Conservation (phyloP, 306 rosid genomes). For the Quercus mongolica region DNA sequence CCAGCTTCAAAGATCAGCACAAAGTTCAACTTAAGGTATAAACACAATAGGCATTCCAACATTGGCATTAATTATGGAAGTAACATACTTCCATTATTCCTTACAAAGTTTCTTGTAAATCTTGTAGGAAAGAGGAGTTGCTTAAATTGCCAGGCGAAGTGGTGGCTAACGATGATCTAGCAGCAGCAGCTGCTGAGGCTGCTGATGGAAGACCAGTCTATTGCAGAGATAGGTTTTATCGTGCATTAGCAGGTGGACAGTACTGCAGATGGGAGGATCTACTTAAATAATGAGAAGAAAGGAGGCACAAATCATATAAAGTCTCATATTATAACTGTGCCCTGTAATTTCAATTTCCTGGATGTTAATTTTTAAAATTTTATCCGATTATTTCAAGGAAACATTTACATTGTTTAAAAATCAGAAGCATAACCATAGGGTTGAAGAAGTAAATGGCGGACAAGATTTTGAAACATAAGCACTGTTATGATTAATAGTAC, state of each 20-base stretch:
- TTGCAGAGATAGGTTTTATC: conserved; percentile 92
- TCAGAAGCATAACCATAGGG: conserved; percentile 16
- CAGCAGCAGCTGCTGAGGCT: conserved; percentile 98
- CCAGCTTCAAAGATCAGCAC: conserved; percentile 48
- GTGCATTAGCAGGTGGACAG: conserved; percentile 97
- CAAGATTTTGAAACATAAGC: conserved; percentile 9
- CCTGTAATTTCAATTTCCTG: conserved; percentile 19
- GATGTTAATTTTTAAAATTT: conserved; percentile 24
- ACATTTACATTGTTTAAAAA: conserved; percentile 19
- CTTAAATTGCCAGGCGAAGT: conserved; percentile 83
- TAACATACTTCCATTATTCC: not conserved
- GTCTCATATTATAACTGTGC: conserved; percentile 12
- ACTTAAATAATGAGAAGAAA: conserved; percentile 42
- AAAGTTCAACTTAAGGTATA: conserved; percentile 65
- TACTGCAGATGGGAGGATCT: conserved; percentile 98
- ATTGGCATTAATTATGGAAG: not conserved
- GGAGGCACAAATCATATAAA: conserved; percentile 8
- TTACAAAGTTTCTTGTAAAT: conserved; percentile 13
- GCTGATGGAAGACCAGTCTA: conserved; percentile 98
- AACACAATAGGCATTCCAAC: conserved; percentile 19
- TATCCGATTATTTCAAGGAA: conserved; percentile 10
- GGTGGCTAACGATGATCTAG: conserved; percentile 76
- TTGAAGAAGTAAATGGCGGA: conserved; percentile 6
- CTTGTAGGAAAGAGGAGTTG: conserved; percentile 78
- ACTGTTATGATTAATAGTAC: not conserved